Base-by-base conservation (phyloP, 2,329 filamentous ascomycete species). In the Phoma sp. region DNA sequence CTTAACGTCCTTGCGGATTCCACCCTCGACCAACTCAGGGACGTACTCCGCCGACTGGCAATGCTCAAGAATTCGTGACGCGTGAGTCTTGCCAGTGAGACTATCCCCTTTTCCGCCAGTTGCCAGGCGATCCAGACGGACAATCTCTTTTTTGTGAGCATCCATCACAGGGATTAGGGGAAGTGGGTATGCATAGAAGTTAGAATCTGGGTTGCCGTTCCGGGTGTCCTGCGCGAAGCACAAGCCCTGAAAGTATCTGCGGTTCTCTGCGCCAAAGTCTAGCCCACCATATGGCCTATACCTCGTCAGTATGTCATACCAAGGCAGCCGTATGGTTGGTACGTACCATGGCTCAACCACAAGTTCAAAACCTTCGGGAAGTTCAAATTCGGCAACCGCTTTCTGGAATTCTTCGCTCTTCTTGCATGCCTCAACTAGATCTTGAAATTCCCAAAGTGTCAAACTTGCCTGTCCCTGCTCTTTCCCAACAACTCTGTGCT, bases 331-430 rank as follows among this genome's bases (percentile, higher is more conserved):
- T 7, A 7, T 7, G n/a, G 23, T 11, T 10, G 10, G 32, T 9
- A 60, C 68, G 49, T 44, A 70, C 70, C 70, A 84, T 27, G 82
- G 82, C 61, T 83, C 82, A 53, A 84, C 77, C 3, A 81, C 74
- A n/a, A 83, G 71, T 45, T 83, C 80, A 54, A 84, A 85, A 0
- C 82, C 82, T 52, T 83, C 78, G 1, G 82, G 82, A 2, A 85
- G 69, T 29, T 80, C 74, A 51, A 83, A 79, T 35, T 83, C 78
- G 1, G 78, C 75, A 7, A 83, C 65, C 1, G 79, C 80, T 48
- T 79, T 68, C 62, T 83, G 77, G 60, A 85, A 86, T 14, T 80
- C 63, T 4, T 80, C 78, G 2, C 83, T 86, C 27, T 75, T 73
- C 48, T 80, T 77, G 58, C 82, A 84, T 3, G 78, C 78, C 13